Evolutionary conservation across 768 basidiomycete species (phyloP), one percentile per base, ranked within the genome.

Genomic region (Rhodotorula taiwanensis): DNA sequence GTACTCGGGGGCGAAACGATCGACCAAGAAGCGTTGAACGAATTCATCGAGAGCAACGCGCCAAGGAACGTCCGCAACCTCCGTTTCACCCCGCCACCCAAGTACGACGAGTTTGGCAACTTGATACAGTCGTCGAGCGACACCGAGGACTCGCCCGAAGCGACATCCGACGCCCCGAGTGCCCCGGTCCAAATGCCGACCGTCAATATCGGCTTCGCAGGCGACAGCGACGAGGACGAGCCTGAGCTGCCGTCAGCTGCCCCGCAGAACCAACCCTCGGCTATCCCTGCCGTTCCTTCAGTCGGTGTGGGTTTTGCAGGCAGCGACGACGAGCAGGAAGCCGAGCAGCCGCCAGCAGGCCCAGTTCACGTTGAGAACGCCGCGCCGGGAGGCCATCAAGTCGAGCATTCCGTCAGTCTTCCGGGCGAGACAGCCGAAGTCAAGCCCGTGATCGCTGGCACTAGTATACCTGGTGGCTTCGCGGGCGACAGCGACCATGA

Each of bases 291-390:
- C n/a, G n/a, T n/a, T n/a, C n/a, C n/a, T n/a, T n/a, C n/a, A n/a
- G n/a, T 14, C 5, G 28, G 6, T 21, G 25, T 16, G 31, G 55
- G 27, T 25, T 47, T 48, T 31, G 55, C 55, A 1, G 55, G 25
- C 14, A 21, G 13, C 18, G 39, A 45, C n/a, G 55, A 57, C 45
- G 55, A 57, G 14, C 45, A 57, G 18, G 55, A 48, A 18, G 44
- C 21, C 49, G 20, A 44, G 23, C 43, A n/a, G 20, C 43, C 8
- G 43, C 43, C 23, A 10, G 13, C n/a, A n/a, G n/a, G n/a, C n/a
- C n/a, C n/a, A n/a, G n/a, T n/a, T n/a, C n/a, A n/a, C n/a, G n/a
- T n/a, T n/a, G n/a, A n/a, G n/a, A n/a, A n/a, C 23, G 15, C 23
- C 43, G 20, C 43, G 43, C 9, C 43, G 43, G 20, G 43, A 44